Conservation (phyloP, 2,329 filamentous ascomycete genomes). For the Cercospora canescens region DNA sequence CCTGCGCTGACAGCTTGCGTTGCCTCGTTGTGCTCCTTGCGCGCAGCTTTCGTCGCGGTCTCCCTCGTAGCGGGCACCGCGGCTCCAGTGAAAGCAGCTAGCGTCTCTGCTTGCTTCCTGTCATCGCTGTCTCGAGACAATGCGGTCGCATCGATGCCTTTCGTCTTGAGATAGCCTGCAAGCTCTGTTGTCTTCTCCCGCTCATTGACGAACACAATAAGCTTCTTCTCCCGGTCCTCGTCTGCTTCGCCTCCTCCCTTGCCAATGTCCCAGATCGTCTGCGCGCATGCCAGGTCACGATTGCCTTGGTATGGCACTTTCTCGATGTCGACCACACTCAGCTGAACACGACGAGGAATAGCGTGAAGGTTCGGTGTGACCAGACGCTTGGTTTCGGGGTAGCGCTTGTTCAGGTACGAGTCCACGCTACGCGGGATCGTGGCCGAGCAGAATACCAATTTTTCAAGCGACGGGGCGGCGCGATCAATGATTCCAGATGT, state of each 20-base stretch:
- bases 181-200: conserved; percentile 83
- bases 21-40: neutral
- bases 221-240: conserved; percentile 67
- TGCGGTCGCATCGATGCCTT: conserved; percentile 85
- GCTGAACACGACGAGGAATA: conserved; percentile 89
- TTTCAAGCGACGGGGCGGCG: conserved; percentile 75
- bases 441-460: conserved; percentile 90
- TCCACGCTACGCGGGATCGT: conserved; percentile 92
- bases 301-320: conserved; percentile 93
- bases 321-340: conserved; percentile 88
- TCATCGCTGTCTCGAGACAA: conserved; percentile 83
- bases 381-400: conserved; percentile 79
- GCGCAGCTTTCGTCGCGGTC: conserved; percentile 5
- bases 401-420: conserved; percentile 75
- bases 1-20: conserved; percentile 10
- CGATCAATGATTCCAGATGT: conserved; percentile 83
- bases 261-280: conserved; percentile 91
- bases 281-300: conserved; percentile 88
- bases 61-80: conserved; percentile 4
- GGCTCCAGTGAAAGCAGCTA: conserved; percentile 69
- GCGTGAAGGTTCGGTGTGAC: conserved; percentile 95
- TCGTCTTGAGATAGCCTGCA: conserved; percentile 73
- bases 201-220: conserved; percentile 96
- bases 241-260: conserved; percentile 67
- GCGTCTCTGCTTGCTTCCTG: conserved; percentile 72